Conservation (phyloP, 805 yeast genomes). For the Metschnikowia santaceciliae region DNA sequence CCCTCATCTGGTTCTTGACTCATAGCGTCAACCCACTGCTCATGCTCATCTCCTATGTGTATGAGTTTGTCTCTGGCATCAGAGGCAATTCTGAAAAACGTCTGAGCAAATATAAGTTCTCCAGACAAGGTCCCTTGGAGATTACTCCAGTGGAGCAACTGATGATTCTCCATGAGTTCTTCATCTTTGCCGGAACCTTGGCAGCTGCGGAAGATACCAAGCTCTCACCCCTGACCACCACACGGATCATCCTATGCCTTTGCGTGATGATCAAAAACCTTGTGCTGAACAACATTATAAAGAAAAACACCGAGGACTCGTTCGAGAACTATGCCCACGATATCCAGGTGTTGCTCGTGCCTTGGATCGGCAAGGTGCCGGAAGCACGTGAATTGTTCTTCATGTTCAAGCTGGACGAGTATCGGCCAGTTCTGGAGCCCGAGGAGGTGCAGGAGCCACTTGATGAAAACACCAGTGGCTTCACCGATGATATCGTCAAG, state of each 20-base stretch:
- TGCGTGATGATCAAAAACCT: constrained; percentile 62
- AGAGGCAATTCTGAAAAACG: constrained; percentile 42
- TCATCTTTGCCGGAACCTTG: constrained; percentile 45
- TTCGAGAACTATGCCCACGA: constrained; percentile 55
- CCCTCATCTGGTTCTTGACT: constrained; percentile 63
- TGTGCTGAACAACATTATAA: constrained; percentile 41
- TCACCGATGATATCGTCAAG: constrained; percentile 2
- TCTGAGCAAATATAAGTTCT: constrained; percentile 36
- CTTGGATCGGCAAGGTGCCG: constrained; percentile 60
- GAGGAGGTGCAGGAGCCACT: background rate
- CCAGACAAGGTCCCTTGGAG: constrained; percentile 53
- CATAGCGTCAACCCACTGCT: constrained; percentile 52
- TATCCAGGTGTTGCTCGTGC: constrained; percentile 55
- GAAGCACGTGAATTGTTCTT: constrained; percentile 62
- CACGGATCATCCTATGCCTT: constrained; percentile 46
- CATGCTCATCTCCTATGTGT: constrained; percentile 57
- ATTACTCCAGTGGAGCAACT: constrained; percentile 58
- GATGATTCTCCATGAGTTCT: constrained; percentile 68
- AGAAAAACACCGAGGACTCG: constrained; percentile 27
- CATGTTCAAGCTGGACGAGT: constrained; percentile 20
- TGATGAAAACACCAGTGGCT: background rate
- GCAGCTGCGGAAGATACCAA: constrained; percentile 26
- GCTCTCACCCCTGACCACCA: constrained; percentile 10
- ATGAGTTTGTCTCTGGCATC: constrained; percentile 53
- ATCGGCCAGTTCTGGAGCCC: constrained; percentile 3